A percentile compares a stretch with the other conserved stretches of the same genome.
Evolutionary conservation across 176 grass and related monocot genomes (phyloP).

Genomic region (Musa schizocarpa): DNA sequence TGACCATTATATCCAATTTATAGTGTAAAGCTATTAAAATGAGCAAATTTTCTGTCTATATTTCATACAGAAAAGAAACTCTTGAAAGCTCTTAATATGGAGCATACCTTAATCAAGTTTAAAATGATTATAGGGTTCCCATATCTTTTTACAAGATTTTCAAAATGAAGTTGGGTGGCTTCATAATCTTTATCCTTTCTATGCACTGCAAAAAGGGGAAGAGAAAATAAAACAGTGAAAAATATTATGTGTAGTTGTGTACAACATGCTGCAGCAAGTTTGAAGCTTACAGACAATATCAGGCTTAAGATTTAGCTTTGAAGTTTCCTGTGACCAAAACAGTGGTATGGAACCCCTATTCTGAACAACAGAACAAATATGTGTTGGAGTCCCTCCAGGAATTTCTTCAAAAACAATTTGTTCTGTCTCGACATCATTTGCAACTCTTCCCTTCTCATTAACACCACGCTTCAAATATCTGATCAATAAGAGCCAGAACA

Average conservation of each 20-base stretch:
- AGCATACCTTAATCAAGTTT: conserved; percentile 85
- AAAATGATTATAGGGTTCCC: conserved; percentile 91
- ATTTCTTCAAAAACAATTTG: conserved; percentile 80
- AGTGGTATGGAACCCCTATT: conserved; percentile 93
- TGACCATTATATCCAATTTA: background rate
- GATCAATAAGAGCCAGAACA: conserved; percentile 18
- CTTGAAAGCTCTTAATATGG: background rate
- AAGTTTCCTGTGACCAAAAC: conserved; percentile 90
- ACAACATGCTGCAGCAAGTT: conserved; percentile 5
- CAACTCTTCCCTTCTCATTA: conserved; percentile 84
- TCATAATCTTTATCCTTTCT: conserved; percentile 62
- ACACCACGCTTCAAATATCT: conserved; percentile 94
- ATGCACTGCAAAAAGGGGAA: conserved; percentile 50
- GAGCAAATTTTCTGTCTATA: background rate
- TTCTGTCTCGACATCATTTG: conserved; percentile 95
- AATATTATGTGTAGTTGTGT: background rate
- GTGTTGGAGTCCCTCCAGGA: conserved; percentile 31
- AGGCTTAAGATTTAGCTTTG: conserved; percentile 68
- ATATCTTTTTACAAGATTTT: conserved; percentile 76
- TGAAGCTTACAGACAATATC: conserved; percentile 79
- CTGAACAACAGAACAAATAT: conserved; percentile 89
- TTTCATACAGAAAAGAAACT: background rate
- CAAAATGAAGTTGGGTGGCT: conserved; percentile 77
- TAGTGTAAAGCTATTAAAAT: background rate
- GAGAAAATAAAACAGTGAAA: background rate